Evolutionary conservation across 108 stramenopile genomes (phyloP).

Genomic region (Skeletonema menzelii): DNA sequence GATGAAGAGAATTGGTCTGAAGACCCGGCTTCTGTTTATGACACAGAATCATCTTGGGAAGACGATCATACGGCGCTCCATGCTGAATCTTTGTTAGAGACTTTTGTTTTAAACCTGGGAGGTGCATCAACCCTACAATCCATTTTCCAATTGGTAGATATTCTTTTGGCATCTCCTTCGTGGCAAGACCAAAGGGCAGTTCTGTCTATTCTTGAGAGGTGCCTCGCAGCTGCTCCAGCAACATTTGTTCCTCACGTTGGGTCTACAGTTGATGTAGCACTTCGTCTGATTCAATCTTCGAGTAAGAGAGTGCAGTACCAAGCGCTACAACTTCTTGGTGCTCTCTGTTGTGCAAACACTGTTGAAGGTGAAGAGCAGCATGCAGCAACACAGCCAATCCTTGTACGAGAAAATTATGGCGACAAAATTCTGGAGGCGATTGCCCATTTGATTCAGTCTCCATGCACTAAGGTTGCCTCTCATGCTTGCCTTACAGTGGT

Average conservation of each 20-base stretch:
- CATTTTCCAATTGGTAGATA: conserved; percentile 55
- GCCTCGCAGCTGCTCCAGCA: conserved; percentile 61
- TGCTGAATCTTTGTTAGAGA: conserved; percentile 58
- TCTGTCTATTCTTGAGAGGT: conserved; percentile 60
- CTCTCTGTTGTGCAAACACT: conserved; percentile 46
- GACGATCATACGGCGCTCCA: conserved; percentile 55
- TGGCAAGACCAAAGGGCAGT: conserved; percentile 54
- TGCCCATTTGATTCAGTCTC: conserved; percentile 37
- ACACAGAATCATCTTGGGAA: conserved; percentile 49
- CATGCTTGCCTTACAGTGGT: conserved; percentile 65
- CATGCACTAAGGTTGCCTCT: conserved; percentile 59
- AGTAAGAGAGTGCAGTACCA: conserved; percentile 62
- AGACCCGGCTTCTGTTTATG: conserved; percentile 51
- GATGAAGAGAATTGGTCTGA: conserved; percentile 54
- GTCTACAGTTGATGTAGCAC: conserved; percentile 54
- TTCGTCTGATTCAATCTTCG: conserved; percentile 27
- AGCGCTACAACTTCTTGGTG: conserved; percentile 67
- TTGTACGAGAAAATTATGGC: conserved; percentile 35
- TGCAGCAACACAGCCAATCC: conserved; percentile 7
- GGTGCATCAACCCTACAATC: conserved; percentile 41
- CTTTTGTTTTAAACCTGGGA: conserved; percentile 58
- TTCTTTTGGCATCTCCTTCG: conserved; percentile 21
- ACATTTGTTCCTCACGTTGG: conserved; percentile 55
- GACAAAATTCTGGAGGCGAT: conserved; percentile 40
- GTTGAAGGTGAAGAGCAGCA: conserved; percentile 27